Conservation (phyloP, 345 rosid species). For the Erysimum cheiranthoides region DNA sequence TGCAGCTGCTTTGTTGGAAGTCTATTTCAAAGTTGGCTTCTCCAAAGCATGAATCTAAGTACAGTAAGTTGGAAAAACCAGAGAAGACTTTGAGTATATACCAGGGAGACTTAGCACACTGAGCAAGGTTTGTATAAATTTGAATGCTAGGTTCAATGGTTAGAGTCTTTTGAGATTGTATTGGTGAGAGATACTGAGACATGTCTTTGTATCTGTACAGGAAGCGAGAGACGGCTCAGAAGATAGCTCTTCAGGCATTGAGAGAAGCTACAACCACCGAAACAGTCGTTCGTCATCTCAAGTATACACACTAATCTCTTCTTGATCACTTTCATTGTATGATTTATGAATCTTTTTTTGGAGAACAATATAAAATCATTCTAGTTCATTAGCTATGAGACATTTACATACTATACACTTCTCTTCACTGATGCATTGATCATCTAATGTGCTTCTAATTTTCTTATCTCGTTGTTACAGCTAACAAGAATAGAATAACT, state of each 20-base stretch:
- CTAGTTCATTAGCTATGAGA: no score
- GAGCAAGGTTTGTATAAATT: constrained; percentile 60
- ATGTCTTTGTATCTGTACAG: constrained; percentile 51
- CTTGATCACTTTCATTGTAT: neutral
- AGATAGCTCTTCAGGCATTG: constrained; percentile 84
- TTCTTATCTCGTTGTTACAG: no score
- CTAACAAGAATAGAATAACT: no score
- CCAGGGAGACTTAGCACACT: constrained; percentile 76
- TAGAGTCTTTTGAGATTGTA: neutral
- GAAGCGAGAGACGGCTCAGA: constrained; percentile 88
- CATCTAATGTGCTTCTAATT: no score
- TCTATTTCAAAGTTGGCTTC: constrained; percentile 23
- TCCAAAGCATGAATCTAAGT: constrained; percentile 43
- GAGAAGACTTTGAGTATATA: constrained; percentile 52
- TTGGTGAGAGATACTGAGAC: constrained; percentile 14
- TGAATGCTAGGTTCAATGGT: neutral
- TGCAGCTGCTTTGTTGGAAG: constrained; percentile 32
- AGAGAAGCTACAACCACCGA: constrained; percentile 89
- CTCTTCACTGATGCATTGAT: no score
- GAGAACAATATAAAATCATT: neutral
- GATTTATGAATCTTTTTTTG: neutral
- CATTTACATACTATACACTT: no score
- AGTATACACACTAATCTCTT: constrained; percentile 48
- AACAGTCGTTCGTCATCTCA: constrained; percentile 82
- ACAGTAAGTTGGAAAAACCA: constrained; percentile 43